Percentiles rank a stretch among this genome's conserved stretches.
Evolutionary conservation across 345 rosid species (phyloP).

Genomic region (Ceriops tagal): DNA sequence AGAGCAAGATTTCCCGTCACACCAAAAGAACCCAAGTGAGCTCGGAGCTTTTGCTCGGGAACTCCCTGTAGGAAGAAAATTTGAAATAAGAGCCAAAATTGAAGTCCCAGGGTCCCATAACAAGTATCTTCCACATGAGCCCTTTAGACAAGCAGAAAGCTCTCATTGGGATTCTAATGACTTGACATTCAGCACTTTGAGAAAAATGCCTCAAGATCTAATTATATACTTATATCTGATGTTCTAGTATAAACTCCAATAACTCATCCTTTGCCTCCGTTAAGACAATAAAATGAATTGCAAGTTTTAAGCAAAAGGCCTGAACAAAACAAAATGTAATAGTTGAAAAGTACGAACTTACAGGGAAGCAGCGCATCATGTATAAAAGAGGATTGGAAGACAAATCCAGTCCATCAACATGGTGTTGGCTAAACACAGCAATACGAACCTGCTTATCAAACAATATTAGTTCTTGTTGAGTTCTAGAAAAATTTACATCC

Average conservation of each 20-base stretch:
- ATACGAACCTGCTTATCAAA: slow-evolving; percentile 68
- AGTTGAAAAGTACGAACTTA: slow-evolving; percentile 33
- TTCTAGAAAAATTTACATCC: background rate
- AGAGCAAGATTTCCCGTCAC: slow-evolving; percentile 97
- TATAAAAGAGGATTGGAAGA: slow-evolving; percentile 94
- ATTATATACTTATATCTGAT: background rate
- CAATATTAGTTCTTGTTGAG: slow-evolving; percentile 17
- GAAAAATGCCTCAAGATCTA: background rate
- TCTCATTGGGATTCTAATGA: background rate
- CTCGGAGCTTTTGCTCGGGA: slow-evolving; percentile 89
- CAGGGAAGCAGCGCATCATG: slow-evolving; percentile 99
- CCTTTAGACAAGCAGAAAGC: background rate
- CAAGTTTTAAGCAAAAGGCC: background rate
- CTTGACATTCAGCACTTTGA: background rate
- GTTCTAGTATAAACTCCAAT: background rate
- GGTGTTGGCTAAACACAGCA: slow-evolving; percentile 99
- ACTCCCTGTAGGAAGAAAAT: slow-evolving; percentile 63
- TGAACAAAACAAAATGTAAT: background rate
- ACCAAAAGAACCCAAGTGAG: slow-evolving; percentile 95
- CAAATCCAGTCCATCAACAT: slow-evolving; percentile 94
- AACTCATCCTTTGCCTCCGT: too few relatives aligned
- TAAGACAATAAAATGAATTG: background rate
- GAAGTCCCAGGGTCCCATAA: background rate
- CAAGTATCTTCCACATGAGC: background rate
- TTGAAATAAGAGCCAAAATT: slow-evolving; percentile 1